Conservation (phyloP, 305 asterid species). For the Andrographis paniculata region DNA sequence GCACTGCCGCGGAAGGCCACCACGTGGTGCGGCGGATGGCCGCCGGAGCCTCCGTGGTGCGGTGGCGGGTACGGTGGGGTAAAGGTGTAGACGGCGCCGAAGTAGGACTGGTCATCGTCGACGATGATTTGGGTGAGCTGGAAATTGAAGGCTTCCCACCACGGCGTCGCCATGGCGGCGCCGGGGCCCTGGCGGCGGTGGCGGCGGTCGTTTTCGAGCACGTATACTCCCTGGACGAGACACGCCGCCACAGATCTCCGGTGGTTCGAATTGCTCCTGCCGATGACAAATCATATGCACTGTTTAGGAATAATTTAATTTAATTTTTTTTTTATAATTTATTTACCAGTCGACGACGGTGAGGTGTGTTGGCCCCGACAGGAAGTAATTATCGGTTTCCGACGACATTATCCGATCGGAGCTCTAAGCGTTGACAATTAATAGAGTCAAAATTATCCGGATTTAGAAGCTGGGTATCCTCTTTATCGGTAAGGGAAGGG, state of each 20-base stretch:
- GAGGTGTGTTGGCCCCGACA: too few relatives aligned
- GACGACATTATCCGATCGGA: too few relatives aligned
- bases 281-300: too few relatives aligned
- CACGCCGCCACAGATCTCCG: neutral
- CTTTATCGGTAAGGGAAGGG: too few relatives aligned
- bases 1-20: neutral
- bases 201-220: neutral
- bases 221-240: neutral
- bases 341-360: too few relatives aligned
- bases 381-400: too few relatives aligned
- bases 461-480: too few relatives aligned
- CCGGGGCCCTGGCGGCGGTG: neutral
- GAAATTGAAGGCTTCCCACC: slow-evolving; percentile 6
- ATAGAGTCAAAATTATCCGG: too few relatives aligned
- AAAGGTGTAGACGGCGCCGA: neutral
- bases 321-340: too few relatives aligned
- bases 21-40: neutral
- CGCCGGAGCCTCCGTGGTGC: neutral
- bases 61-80: neutral
- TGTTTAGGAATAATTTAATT: too few relatives aligned
- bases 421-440: too few relatives aligned
- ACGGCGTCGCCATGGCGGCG: neutral
- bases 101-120: neutral
- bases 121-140: neutral
- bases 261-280: neutral